Percentiles rank a stretch among this genome's conserved stretches.
Evolutionary conservation across 2,329 filamentous ascomycete genomes (phyloP).

Genomic region (Aaosphaeria arxii): DNA sequence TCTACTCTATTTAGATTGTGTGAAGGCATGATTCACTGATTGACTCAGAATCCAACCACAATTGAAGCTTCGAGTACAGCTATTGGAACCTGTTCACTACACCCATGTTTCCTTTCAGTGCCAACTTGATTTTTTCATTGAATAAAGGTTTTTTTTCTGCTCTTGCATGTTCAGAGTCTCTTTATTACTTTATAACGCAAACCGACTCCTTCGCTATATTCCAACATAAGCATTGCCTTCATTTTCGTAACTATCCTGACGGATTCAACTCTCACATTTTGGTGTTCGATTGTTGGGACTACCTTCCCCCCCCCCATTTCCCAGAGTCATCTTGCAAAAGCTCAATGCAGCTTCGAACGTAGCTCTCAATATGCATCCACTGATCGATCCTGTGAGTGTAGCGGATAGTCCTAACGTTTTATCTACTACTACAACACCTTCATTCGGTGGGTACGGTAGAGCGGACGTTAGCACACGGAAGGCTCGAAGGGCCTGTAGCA

Average conservation of each 20-base stretch:
- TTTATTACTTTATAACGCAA: conserved; percentile 48
- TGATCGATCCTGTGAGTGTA: conserved; percentile 54
- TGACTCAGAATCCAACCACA: conserved; percentile 49
- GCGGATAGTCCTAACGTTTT: conserved; percentile 46
- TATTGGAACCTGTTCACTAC: conserved; percentile 50
- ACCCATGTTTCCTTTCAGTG: conserved; percentile 51
- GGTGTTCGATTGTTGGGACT: conserved; percentile 46
- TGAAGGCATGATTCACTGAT: too few relatives aligned
- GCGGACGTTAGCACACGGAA: conserved; percentile 49
- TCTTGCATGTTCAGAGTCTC: conserved; percentile 42
- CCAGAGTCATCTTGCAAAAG: conserved; percentile 42
- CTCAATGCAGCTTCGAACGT: conserved; percentile 51
- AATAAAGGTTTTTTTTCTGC: conserved; percentile 31
- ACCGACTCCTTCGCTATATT: too few relatives aligned
- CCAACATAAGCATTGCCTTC: too few relatives aligned
- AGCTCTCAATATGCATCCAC: conserved; percentile 52
- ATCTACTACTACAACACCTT: conserved; percentile 44
- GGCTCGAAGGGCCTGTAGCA: conserved; percentile 48
- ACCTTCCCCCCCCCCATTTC: conserved; percentile 45
- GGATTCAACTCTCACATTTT: conserved; percentile 51
- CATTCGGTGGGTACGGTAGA: conserved; percentile 45
- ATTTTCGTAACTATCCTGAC: conserved; percentile 42
- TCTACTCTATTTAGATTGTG: too few relatives aligned
- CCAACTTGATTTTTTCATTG: conserved; percentile 42
- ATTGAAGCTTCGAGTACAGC: conserved; percentile 50